Base-by-base conservation (phyloP, 1,284 basidiomycete genomes). In the Stygiomarasmius scandens region DNA sequence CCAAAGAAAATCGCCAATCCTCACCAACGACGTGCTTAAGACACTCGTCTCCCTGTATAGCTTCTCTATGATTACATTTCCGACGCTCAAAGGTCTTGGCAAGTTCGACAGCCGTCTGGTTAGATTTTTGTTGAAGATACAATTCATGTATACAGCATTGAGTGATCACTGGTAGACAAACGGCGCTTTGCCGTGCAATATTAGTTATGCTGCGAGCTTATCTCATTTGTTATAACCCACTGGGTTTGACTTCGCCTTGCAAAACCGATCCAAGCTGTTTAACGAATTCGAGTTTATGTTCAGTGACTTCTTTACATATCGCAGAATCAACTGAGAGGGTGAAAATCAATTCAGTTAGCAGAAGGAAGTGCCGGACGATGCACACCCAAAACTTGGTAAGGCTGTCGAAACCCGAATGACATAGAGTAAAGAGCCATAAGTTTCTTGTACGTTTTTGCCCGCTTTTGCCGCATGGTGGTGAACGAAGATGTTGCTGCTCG, bases 131-230 rank as follows among this genome's bases (percentile, higher is more conserved):
- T 58, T 89, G 82, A 1, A 91, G 79, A 73, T 97, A 98, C 1
- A 98, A 79, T 66, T 93, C 91, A 63, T 95, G 87, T 53, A 98
- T 92, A 69, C 90, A 95, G 70, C 95, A 98, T 71, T 97, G 95
- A 0, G 95, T 96, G 71, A 98, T 96, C 95, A 98, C 95, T 96
- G 69, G 11, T 16, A 34, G 24, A n/a, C n/a, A n/a, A 68, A 71
- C 72, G 71, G 74, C 58, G 51, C 78, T 79, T 81, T 75, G 67
- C 68, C 63, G 69, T 70, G 65, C 63, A 58, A 69, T 61, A 38
- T 71, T 64, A 71, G 67, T 55, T 49, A 54, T 57, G 45, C 22
- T 41, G 24, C 19, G 5, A 59, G 23, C 53, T 27, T 20, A 59
- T 14, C 29, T 32, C 29, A 12, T 6, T 5, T 32, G 29, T 32